phyloP scores from a whole-genome alignment of 225 moss, liverwort and hornwort species.

The Lunularia cruciata region DNA sequence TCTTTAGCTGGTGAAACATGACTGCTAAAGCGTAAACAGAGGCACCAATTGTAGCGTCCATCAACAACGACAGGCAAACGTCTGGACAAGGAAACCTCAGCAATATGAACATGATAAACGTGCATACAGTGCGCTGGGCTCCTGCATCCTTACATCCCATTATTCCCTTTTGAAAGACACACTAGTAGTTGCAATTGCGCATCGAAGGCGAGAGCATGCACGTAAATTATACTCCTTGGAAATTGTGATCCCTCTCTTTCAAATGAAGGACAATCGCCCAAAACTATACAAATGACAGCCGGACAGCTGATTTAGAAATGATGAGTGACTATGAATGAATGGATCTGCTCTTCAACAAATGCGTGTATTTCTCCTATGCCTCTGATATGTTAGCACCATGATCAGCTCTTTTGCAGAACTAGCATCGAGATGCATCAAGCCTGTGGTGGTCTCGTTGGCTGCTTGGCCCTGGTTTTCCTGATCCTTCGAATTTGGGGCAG shows the following conservation, averaged over 20 bases:
- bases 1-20: too few species aligned
- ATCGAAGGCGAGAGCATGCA: neutral
- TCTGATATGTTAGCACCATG: conserved; percentile 89
- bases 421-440: conserved; percentile 52
- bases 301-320: conserved; percentile 13
- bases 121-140: too few species aligned
- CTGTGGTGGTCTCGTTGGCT: conserved; percentile 43
- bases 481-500: conserved; percentile 55
- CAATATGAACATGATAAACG: too few species aligned
- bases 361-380: conserved; percentile 62
- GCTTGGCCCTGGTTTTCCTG: conserved; percentile 56
- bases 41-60: too few species aligned
- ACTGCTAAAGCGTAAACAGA: too few species aligned
- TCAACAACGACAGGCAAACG: too few species aligned
- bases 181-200: too few species aligned
- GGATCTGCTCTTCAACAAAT: conserved; percentile 43
- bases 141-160: too few species aligned
- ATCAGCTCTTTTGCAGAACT: conserved; percentile 74
- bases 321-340: conserved; percentile 24
- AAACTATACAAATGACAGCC: conserved; percentile 28
- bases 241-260: conserved; percentile 21
- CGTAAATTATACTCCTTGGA: neutral
- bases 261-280: conserved; percentile 27
- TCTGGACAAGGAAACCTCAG: too few species aligned
- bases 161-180: too few species aligned